Evolutionary conservation across 1,139 yeast genomes (phyloP), one percentile per base, ranked within the genome.

Genomic region (Pichia sp.): DNA sequence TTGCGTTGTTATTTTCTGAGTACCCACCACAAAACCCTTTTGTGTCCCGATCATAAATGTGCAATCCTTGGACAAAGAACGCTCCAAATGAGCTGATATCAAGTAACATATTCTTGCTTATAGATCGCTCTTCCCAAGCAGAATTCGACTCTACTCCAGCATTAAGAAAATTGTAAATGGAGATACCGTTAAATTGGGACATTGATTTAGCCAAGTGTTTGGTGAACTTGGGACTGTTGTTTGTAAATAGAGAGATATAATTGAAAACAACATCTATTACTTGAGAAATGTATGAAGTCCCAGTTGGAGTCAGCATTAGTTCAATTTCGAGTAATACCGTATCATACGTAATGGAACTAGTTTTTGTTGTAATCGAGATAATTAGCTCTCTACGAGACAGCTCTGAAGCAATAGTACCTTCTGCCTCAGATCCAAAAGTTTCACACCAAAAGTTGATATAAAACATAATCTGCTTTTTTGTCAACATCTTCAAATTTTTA

Each of bases 341-440:
- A 13, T 58, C 70, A 1, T 63, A 54, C 0, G 78, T 65, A 10
- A 82, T 62, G 2, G 66, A 58, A 26, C 80, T 77, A 1, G 71
- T 62, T 52, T 72, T 77, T 0, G 81, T 77, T 41, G 63, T 62
- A 2, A 80, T 65, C 0, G 69, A 65, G 1, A 71, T 67, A 5
- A 76, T 68, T 54, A 69, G 72, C 16, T 71, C 44, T 52, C 47
- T 16, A 58, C 67, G 23, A 77, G 68, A 54, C 59, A 68, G 50
- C 73, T 74, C 41, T 75, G 68, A 0, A 11, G 56, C 59, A 7
- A 67, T 43, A 0, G 89, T 79, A 0, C 76, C 77, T 1, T 62
- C 54, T 1, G 80, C 68, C 67, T 86, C 92, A 63, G 82, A 85
- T 0, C 92, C 92, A 47, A 85, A 67, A 0, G 84, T 51, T 52